Conservation (phyloP, 305 asterid species). For the Solanum hybrid region DNA sequence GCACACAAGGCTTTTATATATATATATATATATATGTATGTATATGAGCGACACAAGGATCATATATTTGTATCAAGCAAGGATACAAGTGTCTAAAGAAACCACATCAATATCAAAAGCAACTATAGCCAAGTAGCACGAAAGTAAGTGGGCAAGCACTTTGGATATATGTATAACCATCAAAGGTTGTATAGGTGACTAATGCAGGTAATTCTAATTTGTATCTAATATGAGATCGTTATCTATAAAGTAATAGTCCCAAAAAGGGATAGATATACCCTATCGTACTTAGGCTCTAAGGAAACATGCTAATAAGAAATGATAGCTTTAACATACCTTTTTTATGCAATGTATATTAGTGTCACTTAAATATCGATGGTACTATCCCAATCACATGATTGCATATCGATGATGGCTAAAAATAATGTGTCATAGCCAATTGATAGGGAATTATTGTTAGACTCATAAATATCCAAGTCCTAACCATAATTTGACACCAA, state of each 20-base stretch:
- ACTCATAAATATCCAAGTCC: background rate
- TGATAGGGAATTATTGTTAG: background rate
- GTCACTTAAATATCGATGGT: background rate
- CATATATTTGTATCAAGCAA: background rate
- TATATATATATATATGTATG: too few relatives aligned
- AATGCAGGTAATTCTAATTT: background rate
- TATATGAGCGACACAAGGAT: too few relatives aligned
- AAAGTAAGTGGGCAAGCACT: background rate
- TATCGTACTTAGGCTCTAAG: background rate
- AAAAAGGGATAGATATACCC: background rate
- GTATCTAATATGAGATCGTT: background rate
- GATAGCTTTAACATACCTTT: too few relatives aligned
- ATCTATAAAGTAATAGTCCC: background rate
- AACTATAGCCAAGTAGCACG: background rate
- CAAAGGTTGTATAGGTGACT: background rate
- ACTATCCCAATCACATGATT: background rate
- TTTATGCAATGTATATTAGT: background rate
- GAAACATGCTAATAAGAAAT: background rate
- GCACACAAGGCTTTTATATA: background rate
- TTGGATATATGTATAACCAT: background rate
- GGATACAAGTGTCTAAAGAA: background rate
- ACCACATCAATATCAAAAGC: background rate
- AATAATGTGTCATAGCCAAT: background rate
- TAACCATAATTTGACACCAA: background rate
- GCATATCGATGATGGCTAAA: background rate